phyloP scores from a whole-genome alignment of 2,329 filamentous ascomycete genomes.

The Neofusicoccum kwambonambiense region DNA sequence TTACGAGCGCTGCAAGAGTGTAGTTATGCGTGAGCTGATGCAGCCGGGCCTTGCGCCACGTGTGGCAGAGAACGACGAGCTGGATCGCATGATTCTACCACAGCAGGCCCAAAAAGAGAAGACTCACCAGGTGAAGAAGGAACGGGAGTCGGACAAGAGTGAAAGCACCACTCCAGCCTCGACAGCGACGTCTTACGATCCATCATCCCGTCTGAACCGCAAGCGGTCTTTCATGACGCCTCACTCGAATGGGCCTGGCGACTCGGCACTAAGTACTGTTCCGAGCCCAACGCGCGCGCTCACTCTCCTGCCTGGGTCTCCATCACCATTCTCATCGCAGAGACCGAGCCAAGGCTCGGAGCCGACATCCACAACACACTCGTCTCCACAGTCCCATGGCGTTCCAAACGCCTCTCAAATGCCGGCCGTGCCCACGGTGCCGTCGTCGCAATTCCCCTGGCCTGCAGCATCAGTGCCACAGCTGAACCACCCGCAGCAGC shows the following conservation, averaged over 20 bases:
- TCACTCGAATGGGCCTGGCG: background rate
- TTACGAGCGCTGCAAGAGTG: conserved; percentile 15
- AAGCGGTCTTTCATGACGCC: background rate
- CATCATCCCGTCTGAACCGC: background rate
- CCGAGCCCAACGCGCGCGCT: background rate
- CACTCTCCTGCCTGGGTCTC: background rate
- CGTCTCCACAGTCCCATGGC: background rate
- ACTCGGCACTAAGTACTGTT: background rate
- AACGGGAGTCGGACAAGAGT: background rate
- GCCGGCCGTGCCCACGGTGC: background rate
- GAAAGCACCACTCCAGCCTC: background rate
- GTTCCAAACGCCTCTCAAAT: background rate
- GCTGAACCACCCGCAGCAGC: background rate
- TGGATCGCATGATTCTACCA: conserved; percentile 15
- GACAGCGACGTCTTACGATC: background rate
- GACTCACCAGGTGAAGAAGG: background rate
- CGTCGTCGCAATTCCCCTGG: background rate
- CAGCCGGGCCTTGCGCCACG: background rate
- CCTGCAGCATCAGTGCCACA: background rate
- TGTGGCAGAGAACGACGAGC: conserved; percentile 14
- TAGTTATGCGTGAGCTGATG: conserved; percentile 14
- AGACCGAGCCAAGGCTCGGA: background rate
- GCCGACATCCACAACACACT: background rate
- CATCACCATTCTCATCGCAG: background rate
- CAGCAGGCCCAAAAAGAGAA: conserved; percentile 11